A percentile compares a stretch with the other conserved stretches of the same genome.
Evolutionary conservation across 495 filamentous ascomycete genomes (phyloP).

Genomic region (Xylona heveae): DNA sequence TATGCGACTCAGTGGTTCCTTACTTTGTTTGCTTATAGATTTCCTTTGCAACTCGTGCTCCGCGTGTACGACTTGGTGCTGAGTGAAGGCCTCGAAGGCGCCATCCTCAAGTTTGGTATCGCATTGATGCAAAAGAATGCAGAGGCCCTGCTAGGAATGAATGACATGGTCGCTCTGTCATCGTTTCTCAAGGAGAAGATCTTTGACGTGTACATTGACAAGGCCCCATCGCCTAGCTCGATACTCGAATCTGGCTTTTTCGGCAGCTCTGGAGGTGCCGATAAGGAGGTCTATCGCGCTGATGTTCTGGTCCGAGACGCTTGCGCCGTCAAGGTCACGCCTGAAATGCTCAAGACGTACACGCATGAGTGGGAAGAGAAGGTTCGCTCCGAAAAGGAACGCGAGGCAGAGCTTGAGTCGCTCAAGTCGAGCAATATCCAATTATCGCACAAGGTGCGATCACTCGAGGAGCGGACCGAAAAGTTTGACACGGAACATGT

Average conservation of each 20-base stretch:
- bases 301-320: constrained; percentile 88
- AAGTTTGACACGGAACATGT: constrained; percentile 87
- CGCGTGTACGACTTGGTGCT: constrained; percentile 94
- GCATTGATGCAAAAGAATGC: constrained; percentile 91
- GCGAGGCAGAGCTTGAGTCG: constrained; percentile 61
- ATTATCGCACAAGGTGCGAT: constrained; percentile 49
- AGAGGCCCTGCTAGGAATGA: constrained; percentile 55
- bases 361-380: constrained; percentile 83
- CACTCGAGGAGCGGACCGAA: constrained; percentile 72
- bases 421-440: constrained; percentile 40
- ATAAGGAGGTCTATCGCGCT: constrained; percentile 90
- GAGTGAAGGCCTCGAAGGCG: constrained; percentile 76
- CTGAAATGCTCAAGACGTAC: constrained; percentile 59
- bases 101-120: constrained; percentile 82
- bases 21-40: constrained; percentile 96
- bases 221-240: constrained; percentile 63
- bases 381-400: constrained; percentile 50
- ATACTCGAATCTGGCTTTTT: constrained; percentile 96
- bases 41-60: constrained; percentile 86
- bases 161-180: constrained; percentile 73
- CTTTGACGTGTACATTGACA: constrained; percentile 94
- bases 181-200: constrained; percentile 79
- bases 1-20: constrained; percentile 99
- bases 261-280: constrained; percentile 66
- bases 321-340: constrained; percentile 68